Evolutionary conservation across 257 asterid genomes (phyloP), one percentile per base, ranked within the genome.

Genomic region (Solanum medicagineum): DNA sequence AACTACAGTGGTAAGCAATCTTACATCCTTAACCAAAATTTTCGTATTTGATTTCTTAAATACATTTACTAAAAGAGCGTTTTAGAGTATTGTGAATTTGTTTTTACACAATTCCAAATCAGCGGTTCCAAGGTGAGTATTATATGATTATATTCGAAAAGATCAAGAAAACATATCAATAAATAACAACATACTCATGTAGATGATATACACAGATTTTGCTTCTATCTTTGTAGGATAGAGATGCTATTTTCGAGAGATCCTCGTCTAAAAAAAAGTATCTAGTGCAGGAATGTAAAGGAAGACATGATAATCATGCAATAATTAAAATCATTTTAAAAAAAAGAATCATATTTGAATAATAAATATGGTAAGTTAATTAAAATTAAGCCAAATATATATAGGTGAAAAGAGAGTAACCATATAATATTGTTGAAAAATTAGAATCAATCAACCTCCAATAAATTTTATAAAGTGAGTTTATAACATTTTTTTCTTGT

Each of bases 201-300:
- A 32, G 36, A 32, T 32, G 4, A 32, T 32, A 4, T 32, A 32
- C 4, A 32, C 4, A 32, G 0, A 32, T 32, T 32, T 32, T 0
- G 36, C 26, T 57, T 57, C 13, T 57, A 57, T 24, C 19, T 55
- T 20, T 16, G 10, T 7, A 9, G 49, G 9, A 44, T 45, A 45
- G 51, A 45, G 3, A 8, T 8, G 10, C 3, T 60, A 12, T 0
- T 4, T 60, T 2, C 1, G 0, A 60, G 0, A 20, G 14, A 4
- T 1, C 1, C 26, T 20, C 3, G 13, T 57, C 13, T 9, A 13
- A 59, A 59, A 10, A 13, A 59, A n/a, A n/a, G 4, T 60, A 60
- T 4, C 3, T 60, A 60, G n/a, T 15, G 0, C 32, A 5, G 2
- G 8, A 60, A n/a, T 7, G 10, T 60, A 29, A 14, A 10, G 10